Percentiles rank a stretch among this genome's conserved stretches.
These are phyloP conservation scores for Entomortierella lignicola DNA, from an alignment of 192 early-diverging fungal genomes.

Conservation along the genomic window DNA sequence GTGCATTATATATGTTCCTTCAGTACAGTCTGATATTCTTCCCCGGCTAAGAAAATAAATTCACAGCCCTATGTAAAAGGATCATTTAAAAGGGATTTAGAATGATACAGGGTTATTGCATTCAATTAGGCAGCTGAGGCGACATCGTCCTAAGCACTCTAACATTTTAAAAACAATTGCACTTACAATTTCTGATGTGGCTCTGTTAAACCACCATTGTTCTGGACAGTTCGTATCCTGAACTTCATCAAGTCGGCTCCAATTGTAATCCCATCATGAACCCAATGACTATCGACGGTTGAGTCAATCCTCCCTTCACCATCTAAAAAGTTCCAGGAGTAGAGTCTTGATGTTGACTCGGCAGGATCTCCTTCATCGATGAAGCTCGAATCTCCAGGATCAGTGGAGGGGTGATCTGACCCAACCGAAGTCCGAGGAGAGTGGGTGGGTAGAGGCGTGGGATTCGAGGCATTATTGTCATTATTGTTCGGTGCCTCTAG, in stretches of 20 bases:
- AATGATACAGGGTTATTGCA: neutral
- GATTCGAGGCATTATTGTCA: neutral
- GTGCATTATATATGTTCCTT: conserved; percentile 31
- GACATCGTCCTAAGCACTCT: neutral
- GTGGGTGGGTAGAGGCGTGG: neutral
- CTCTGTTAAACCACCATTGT: conserved; percentile 2
- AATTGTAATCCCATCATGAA: neutral
- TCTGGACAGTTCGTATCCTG: neutral
- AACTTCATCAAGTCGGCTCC: neutral
- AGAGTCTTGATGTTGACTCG: neutral
- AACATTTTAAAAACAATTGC: neutral
- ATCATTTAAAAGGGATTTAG: neutral
- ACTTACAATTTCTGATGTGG: conserved; percentile 8
- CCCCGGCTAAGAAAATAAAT: conserved; percentile 11
- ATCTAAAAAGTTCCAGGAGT: neutral
- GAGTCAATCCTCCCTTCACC: neutral
- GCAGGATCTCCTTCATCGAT: neutral
- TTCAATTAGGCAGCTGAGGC: neutral
- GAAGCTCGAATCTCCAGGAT: conserved; percentile 1
- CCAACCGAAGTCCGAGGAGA: neutral
- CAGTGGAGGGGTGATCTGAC: neutral
- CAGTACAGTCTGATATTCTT: conserved; percentile 19
- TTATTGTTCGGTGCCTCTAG: neutral
- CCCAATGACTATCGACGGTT: neutral
- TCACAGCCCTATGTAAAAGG: conserved; percentile 12